Evolutionary conservation across 768 basidiomycete genomes (phyloP).

Genomic region (Russula abietina): DNA sequence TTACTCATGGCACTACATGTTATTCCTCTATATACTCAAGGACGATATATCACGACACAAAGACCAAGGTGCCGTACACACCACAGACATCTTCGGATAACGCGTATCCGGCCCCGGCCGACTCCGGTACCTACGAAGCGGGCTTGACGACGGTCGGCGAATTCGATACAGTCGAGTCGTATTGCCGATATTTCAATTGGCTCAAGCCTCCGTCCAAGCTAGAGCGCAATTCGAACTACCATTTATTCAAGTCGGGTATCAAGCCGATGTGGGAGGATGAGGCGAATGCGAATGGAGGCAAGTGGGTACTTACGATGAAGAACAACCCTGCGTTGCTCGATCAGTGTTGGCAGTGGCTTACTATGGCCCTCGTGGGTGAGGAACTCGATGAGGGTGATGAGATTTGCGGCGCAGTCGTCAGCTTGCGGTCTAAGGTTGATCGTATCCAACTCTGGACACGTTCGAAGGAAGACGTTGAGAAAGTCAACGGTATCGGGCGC

Average conservation of each 20-base stretch:
- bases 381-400: constrained; percentile 61
- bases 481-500: constrained; percentile 78
- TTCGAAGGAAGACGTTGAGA: constrained; percentile 78
- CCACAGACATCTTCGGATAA: constrained; percentile 35
- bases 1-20: background rate
- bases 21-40: constrained; percentile 34
- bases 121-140: constrained; percentile 76
- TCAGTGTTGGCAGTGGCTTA: constrained; percentile 84
- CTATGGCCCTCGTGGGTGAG: constrained; percentile 88
- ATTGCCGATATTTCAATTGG: constrained; percentile 93
- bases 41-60: constrained; percentile 89
- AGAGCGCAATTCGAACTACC: constrained; percentile 88
- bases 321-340: constrained; percentile 73
- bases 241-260: constrained; percentile 91
- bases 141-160: constrained; percentile 82
- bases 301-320: constrained; percentile 94
- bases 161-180: constrained; percentile 84
- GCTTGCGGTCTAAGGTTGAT: constrained; percentile 79
- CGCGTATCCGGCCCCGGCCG: constrained; percentile 40
- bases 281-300: constrained; percentile 86
- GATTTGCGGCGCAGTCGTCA: constrained; percentile 84
- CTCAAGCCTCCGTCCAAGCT: constrained; percentile 85
- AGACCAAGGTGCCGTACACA: constrained; percentile 60
- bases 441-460: constrained; percentile 91
- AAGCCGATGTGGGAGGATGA: constrained; percentile 98